A percentile compares a stretch with the other conserved stretches of the same genome.
Evolutionary conservation across 2,329 filamentous ascomycete species (phyloP).

Genomic region (Colletotrichum limetticola): DNA sequence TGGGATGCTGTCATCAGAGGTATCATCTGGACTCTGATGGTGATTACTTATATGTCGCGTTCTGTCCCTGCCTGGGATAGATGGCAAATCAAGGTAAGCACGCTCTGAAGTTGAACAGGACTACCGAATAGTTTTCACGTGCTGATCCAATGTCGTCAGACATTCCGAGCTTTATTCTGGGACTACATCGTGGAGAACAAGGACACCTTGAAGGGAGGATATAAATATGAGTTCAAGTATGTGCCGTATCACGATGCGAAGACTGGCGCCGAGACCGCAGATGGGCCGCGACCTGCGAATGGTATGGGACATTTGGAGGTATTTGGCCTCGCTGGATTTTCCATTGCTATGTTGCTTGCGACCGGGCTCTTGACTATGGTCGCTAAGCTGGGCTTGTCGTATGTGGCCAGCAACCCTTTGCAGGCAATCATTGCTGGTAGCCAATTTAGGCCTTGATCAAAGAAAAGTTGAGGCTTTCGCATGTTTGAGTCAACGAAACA

Average conservation of each 20-base stretch:
- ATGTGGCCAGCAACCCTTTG: not conserved
- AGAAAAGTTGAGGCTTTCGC: too few species aligned
- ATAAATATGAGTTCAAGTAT: not conserved
- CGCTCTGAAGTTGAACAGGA: too few species aligned
- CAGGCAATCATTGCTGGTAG: not conserved
- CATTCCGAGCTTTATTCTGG: not conserved
- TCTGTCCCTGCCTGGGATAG: not conserved
- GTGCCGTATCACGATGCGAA: not conserved
- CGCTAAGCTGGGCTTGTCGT: not conserved
- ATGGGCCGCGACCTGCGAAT: not conserved
- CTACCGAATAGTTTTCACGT: too few species aligned
- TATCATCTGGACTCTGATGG: not conserved
- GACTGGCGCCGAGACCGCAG: not conserved
- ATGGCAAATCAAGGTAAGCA: not conserved
- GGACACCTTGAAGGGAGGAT: not conserved
- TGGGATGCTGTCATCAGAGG: not conserved
- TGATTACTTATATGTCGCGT: not conserved
- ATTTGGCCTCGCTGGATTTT: not conserved
- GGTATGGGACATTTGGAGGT: not conserved
- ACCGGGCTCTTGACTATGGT: not conserved
- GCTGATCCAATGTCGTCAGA: not conserved
- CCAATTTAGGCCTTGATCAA: not conserved
- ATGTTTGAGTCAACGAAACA: too few species aligned
- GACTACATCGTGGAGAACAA: not conserved
- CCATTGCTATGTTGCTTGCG: not conserved